Conservation (phyloP, 805 yeast genomes). For the Candida broadrunensis region DNA sequence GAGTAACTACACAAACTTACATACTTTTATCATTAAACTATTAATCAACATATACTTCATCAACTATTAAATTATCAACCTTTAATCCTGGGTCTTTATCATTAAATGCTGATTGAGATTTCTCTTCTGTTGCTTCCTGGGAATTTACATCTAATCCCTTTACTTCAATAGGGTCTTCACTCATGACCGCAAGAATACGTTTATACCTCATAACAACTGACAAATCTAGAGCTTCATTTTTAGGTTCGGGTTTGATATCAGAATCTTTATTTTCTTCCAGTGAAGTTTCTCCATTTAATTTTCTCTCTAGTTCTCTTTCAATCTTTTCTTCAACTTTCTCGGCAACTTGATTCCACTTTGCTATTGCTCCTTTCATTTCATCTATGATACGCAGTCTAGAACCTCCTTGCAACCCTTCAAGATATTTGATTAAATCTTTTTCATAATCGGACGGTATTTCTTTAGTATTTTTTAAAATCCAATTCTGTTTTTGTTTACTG, state of each 20-base stretch:
- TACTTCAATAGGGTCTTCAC: slow-evolving; percentile 31
- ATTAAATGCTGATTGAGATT: too few relatives aligned
- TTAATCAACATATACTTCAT: too few relatives aligned
- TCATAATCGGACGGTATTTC: slow-evolving; percentile 53
- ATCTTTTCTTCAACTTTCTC: slow-evolving; percentile 39
- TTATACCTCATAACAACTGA: slow-evolving; percentile 44
- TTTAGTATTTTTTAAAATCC: slow-evolving; percentile 67
- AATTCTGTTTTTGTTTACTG: slow-evolving; percentile 82
- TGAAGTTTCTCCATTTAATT: slow-evolving; percentile 15
- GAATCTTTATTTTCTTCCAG: slow-evolving; percentile 14
- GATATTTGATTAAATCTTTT: slow-evolving; percentile 46
- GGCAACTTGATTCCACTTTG: slow-evolving; percentile 55
- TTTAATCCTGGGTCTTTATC: too few relatives aligned
- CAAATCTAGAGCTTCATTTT: slow-evolving; percentile 17
- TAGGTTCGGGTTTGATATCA: slow-evolving; percentile 16
- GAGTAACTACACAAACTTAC: too few relatives aligned
- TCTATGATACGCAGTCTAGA: slow-evolving; percentile 55
- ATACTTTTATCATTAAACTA: too few relatives aligned
- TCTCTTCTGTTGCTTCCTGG: too few relatives aligned
- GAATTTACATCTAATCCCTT: slow-evolving; percentile 24
- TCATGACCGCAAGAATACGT: slow-evolving; percentile 27
- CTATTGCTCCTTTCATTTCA: slow-evolving; percentile 45
- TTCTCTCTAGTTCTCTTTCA: slow-evolving; percentile 31
- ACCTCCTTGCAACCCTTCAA: slow-evolving; percentile 68
- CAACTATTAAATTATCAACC: too few relatives aligned